These are phyloP conservation scores for Ogataea sp. DNA, from an alignment of 805 yeast genomes.

Conservation along the genomic window DNA sequence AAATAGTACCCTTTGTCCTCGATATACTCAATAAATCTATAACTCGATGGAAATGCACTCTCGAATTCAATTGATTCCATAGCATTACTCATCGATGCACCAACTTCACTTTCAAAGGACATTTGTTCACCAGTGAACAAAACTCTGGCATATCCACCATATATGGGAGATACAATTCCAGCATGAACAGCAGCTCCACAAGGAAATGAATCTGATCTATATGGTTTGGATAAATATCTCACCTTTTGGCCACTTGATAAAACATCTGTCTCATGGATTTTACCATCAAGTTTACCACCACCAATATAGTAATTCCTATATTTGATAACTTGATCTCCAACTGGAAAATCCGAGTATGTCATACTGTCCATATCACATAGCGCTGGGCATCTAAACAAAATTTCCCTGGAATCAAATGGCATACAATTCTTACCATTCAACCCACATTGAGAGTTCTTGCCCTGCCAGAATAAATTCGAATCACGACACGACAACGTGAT, in stretches of 20 bases:
- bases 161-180: constrained; percentile 62
- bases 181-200: constrained; percentile 90
- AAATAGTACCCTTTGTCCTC: constrained; percentile 38
- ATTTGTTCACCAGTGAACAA: constrained; percentile 46
- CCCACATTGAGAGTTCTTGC: constrained; percentile 74
- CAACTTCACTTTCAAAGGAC: constrained; percentile 38
- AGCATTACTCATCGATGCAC: constrained; percentile 32
- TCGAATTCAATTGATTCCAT: constrained; percentile 50
- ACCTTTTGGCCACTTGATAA: constrained; percentile 6
- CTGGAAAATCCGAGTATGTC: constrained; percentile 67
- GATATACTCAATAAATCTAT: constrained; percentile 40
- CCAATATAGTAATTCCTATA: constrained; percentile 72
- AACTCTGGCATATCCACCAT: constrained; percentile 73
- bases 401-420: constrained; percentile 34
- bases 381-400: constrained; percentile 77
- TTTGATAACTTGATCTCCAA: constrained; percentile 60
- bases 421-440: constrained; percentile 54
- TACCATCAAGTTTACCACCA: constrained; percentile 40
- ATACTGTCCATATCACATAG: constrained; percentile 73
- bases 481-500: constrained; percentile 41
- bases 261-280: not conserved
- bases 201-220: constrained; percentile 81
- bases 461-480: constrained; percentile 54
- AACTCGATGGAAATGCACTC: constrained; percentile 72
- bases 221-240: constrained; percentile 45